These are phyloP conservation scores for Colletotrichum coccodes DNA, from an alignment of 2,329 filamentous ascomycete species.

Conservation along the genomic window DNA sequence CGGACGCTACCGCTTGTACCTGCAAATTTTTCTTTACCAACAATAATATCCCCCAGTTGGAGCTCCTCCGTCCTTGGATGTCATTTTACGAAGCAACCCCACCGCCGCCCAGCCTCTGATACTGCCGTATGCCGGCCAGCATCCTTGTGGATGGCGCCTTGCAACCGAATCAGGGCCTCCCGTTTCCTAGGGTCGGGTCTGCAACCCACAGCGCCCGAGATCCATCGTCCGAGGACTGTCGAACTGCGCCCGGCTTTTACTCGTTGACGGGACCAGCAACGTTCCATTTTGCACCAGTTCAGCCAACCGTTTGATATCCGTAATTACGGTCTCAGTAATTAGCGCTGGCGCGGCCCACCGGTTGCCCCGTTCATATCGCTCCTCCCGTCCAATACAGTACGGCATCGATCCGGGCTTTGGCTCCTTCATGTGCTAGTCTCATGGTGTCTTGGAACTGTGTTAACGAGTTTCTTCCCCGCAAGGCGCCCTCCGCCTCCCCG, in stretches of 20 bases:
- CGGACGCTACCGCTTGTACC: not conserved
- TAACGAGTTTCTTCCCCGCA: slow-evolving; percentile 26
- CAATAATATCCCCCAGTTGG: not conserved
- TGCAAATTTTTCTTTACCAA: not conserved
- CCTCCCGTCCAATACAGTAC: slow-evolving; percentile 14
- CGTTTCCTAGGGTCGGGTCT: not conserved
- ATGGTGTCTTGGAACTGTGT: not conserved
- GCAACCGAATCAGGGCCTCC: slow-evolving; percentile 2
- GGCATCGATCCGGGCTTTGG: not conserved
- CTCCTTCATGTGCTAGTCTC: not conserved
- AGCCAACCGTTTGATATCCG: slow-evolving; percentile 1
- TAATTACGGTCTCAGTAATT: slow-evolving; percentile 3
- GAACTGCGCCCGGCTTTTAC: not conserved
- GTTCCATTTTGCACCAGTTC: not conserved
- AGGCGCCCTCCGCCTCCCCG: slow-evolving; percentile 15
- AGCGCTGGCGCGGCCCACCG: slow-evolving; percentile 1
- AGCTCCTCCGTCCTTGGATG: not conserved
- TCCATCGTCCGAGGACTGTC: not conserved
- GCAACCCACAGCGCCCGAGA: not conserved
- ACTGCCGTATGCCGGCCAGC: slow-evolving; percentile 25
- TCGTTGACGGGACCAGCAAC: not conserved
- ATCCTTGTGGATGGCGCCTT: slow-evolving; percentile 3
- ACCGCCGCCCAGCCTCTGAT: slow-evolving; percentile 13
- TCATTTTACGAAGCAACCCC: not conserved
- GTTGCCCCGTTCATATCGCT: not conserved